Evolutionary conservation across 2,329 filamentous ascomycete genomes (phyloP).

Genomic region (Sporothrix brunneoviolacea): DNA sequence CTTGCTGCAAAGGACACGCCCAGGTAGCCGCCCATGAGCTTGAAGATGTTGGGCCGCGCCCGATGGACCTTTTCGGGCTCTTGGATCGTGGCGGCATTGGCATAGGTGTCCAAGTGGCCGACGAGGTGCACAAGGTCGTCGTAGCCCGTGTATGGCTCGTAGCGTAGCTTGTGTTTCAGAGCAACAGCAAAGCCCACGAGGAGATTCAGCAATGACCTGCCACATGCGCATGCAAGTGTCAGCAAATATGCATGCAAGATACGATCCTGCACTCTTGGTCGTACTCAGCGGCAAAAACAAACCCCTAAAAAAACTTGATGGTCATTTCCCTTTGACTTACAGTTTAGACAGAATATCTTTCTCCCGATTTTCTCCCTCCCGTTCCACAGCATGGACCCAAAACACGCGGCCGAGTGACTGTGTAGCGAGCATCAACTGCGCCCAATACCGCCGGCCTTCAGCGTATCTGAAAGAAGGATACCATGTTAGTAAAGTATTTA

Average conservation of each 20-base stretch:
- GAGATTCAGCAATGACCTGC: slow-evolving; percentile 56
- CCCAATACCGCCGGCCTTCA: slow-evolving; percentile 51
- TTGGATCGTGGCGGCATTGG: slow-evolving; percentile 36
- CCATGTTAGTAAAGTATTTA: background rate
- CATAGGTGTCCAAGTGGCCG: slow-evolving; percentile 60
- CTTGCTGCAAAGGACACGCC: slow-evolving; percentile 61
- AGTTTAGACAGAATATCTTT: slow-evolving; percentile 61
- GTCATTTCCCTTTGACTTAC: slow-evolving; percentile 15
- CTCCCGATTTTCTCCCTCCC: slow-evolving; percentile 50
- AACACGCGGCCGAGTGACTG: slow-evolving; percentile 68
- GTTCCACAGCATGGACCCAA: slow-evolving; percentile 70
- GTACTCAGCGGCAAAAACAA: background rate
- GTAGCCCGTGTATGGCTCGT: slow-evolving; percentile 65
- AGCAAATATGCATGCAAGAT: slow-evolving; percentile 4
- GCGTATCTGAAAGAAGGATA: slow-evolving; percentile 30
- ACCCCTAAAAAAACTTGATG: too few species aligned
- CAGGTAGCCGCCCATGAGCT: slow-evolving; percentile 55
- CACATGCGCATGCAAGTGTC: slow-evolving; percentile 7
- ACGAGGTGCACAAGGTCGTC: slow-evolving; percentile 58
- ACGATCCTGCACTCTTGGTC: slow-evolving; percentile 1
- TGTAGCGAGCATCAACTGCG: slow-evolving; percentile 52
- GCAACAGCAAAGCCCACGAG: slow-evolving; percentile 62
- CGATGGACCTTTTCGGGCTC: slow-evolving; percentile 31
- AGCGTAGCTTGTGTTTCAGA: slow-evolving; percentile 66
- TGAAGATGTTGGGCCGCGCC: slow-evolving; percentile 33